Conservation (phyloP, 495 filamentous ascomycete genomes). For the Hypoxylon trugodes region DNA sequence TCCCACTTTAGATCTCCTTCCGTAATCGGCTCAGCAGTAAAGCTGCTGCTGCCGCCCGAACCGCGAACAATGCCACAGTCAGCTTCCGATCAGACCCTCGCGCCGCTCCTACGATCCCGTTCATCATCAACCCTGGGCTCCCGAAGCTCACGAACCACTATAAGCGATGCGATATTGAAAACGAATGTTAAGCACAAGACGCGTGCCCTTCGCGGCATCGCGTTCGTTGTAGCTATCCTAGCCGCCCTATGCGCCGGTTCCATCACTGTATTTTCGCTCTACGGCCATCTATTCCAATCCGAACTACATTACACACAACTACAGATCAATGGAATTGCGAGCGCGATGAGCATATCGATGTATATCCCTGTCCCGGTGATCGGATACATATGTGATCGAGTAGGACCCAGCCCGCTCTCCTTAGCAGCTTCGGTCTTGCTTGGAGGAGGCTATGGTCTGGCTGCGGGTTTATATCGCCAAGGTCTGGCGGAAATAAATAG, state of each 20-base stretch:
- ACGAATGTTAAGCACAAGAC: conserved; percentile 36
- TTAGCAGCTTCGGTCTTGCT: conserved; percentile 77
- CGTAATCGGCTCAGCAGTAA: background rate
- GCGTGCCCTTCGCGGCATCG: conserved; percentile 45
- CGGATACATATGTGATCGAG: conserved; percentile 89
- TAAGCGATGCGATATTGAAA: conserved; percentile 45
- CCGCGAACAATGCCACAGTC: conserved; percentile 24
- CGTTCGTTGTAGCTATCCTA: conserved; percentile 53
- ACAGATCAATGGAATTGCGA: conserved; percentile 88
- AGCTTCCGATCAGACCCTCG: conserved; percentile 32
- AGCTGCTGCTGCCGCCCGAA: conserved; percentile 7
- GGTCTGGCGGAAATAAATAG: conserved; percentile 62
- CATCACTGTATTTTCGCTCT: conserved; percentile 88
- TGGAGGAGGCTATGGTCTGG: conserved; percentile 81
- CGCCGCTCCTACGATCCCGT: conserved; percentile 43
- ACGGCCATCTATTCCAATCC: conserved; percentile 85
- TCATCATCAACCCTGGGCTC: conserved; percentile 48
- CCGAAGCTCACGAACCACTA: conserved; percentile 44
- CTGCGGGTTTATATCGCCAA: conserved; percentile 77
- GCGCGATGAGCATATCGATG: conserved; percentile 82
- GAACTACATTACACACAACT: conserved; percentile 86
- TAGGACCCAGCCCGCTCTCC: conserved; percentile 77
- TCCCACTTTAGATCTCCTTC: background rate
- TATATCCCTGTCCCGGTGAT: conserved; percentile 90
- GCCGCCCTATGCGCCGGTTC: conserved; percentile 79